phyloP scores from a whole-genome alignment of 2,329 filamentous ascomycete species.

The Ambrosiella beaveri region DNA sequence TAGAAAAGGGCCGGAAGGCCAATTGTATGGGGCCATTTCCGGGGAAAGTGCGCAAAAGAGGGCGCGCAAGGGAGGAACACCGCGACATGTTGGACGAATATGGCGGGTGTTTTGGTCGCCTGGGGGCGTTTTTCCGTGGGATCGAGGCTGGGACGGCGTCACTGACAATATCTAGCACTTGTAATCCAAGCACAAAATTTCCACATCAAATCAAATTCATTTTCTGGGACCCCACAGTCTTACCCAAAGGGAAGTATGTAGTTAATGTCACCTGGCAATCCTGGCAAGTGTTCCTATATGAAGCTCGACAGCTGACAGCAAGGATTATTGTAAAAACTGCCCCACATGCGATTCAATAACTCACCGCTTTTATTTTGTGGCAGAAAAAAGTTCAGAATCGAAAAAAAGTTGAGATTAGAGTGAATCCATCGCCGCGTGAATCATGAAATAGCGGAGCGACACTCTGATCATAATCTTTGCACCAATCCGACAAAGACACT shows the following conservation, averaged over 20 bases:
- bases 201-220: not conserved
- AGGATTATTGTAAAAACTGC: not conserved
- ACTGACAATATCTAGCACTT: not conserved
- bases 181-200: not conserved
- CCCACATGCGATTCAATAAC: not conserved
- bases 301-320: not conserved
- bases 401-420: constrained; percentile 1
- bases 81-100: constrained; percentile 32
- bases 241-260: no score
- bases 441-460: no score
- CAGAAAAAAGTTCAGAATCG: constrained; percentile 10
- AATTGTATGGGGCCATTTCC: constrained; percentile 17
- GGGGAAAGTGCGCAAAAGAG: constrained; percentile 26
- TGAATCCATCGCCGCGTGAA: no score
- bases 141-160: not conserved
- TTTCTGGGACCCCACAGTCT: not conserved
- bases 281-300: no score
- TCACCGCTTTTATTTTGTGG: constrained; percentile 8
- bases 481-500: no score
- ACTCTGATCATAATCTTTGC: no score
- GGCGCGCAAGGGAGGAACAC: constrained; percentile 40
- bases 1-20: constrained; percentile 22
- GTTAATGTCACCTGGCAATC: no score
- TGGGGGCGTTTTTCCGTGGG: not conserved
- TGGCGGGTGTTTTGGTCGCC: not conserved